phyloP scores from a whole-genome alignment of 176 grass and related monocot species.

The Musa schizocarpa region DNA sequence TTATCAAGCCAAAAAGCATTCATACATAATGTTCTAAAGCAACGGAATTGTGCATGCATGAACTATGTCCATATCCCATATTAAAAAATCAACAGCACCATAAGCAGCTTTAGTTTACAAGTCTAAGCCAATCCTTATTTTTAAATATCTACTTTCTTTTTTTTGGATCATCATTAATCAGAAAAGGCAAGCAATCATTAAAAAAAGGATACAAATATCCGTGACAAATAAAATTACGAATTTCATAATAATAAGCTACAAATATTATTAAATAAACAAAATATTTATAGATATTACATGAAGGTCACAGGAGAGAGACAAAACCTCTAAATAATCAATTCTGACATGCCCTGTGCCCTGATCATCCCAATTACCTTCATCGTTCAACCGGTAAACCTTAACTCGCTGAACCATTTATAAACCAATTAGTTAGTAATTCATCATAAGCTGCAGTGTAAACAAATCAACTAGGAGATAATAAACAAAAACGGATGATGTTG shows the following conservation, averaged over 20 bases:
- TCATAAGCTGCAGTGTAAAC: neutral
- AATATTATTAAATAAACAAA: neutral
- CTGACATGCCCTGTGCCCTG: conserved; percentile 20
- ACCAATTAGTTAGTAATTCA: neutral
- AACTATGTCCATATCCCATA: too few relatives aligned
- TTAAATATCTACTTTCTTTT: neutral
- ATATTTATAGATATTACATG: neutral
- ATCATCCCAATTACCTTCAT: conserved; percentile 25
- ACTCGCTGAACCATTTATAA: conserved; percentile 16
- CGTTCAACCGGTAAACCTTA: conserved; percentile 20
- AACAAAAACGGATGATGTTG: neutral
- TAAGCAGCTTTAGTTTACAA: neutral
- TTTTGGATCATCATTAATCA: neutral
- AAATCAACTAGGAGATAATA: neutral
- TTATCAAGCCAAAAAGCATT: neutral
- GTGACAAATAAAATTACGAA: neutral
- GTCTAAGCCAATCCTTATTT: neutral
- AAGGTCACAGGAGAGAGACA: neutral
- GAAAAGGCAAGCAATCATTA: neutral
- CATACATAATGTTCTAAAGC: neutral
- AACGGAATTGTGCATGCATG: too few relatives aligned
- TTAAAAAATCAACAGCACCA: too few relatives aligned
- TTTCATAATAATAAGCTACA: neutral
- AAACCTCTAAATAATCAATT: conserved; percentile 22
- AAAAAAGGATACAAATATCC: neutral